These are phyloP conservation scores for Phytophthora citrophthora DNA, from an alignment of 352 stramenopile genomes.

Conservation along the genomic window DNA sequence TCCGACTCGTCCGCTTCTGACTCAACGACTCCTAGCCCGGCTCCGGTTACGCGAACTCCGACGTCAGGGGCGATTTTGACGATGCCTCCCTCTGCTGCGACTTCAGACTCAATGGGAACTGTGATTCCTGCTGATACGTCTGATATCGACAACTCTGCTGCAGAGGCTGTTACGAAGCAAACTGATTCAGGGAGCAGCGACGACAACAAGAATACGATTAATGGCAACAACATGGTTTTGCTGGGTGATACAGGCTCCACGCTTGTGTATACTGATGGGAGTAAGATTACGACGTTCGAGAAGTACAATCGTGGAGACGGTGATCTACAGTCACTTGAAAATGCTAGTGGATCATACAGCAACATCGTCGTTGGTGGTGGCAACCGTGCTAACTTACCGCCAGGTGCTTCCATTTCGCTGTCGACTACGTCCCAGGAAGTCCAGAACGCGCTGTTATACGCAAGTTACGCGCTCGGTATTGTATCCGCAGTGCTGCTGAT, in stretches of 20 bases:
- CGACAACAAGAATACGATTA: constrained; percentile 20
- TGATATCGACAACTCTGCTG: constrained; percentile 32
- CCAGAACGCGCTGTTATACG: constrained; percentile 59
- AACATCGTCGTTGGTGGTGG: constrained; percentile 54
- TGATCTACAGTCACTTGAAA: constrained; percentile 17
- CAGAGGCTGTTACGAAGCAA: constrained; percentile 34
- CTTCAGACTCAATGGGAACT: constrained; percentile 35
- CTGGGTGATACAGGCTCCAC: constrained; percentile 38
- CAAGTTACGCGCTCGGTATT: constrained; percentile 56
- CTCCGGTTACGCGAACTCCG: constrained; percentile 26
- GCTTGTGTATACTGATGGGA: constrained; percentile 47
- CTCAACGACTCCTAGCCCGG: constrained; percentile 22
- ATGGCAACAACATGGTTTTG: constrained; percentile 33
- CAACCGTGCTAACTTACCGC: constrained; percentile 55
- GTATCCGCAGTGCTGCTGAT: constrained; percentile 54
- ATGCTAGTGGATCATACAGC: constrained; percentile 32
- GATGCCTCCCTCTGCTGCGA: constrained; percentile 27
- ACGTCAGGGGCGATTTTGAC: constrained; percentile 6
- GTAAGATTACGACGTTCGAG: constrained; percentile 39
- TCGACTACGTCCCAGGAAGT: constrained; percentile 46
- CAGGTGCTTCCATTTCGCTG: constrained; percentile 64
- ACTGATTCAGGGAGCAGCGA: constrained; percentile 28
- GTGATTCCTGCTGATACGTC: constrained; percentile 38
- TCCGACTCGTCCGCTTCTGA: constrained; percentile 9
- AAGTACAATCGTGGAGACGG: constrained; percentile 41